Base-by-base conservation (phyloP, 768 basidiomycete genomes). In the Lentinula lateritia region DNA sequence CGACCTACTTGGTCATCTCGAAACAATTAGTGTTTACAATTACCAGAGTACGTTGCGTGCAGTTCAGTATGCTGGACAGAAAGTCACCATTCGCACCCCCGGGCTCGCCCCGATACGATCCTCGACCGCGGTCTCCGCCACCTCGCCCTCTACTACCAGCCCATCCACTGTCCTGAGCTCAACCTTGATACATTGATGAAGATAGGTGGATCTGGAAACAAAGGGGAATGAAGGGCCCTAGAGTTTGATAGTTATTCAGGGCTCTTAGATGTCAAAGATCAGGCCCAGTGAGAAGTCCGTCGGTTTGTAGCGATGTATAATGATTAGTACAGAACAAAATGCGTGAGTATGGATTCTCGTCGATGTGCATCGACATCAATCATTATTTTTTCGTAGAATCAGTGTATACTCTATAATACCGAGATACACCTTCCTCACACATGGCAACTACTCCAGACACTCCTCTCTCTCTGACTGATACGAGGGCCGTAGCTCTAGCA, bases 21-120 rank as follows among this genome's bases (percentile, higher is more conserved):
- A 75, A 74, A 5, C 67, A 71, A 55, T 74, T 74, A 1, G 72
- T 73, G 43, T 7, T 45, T 13, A 50, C 50, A 6, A 50, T 6
- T 15, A 23, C 50, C 28, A 6, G 20, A 2, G 23, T 20, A 23
- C 50, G 50, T 7, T 20, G 18, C 2, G 5, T 28, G 16, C 50
- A 28, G 28, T 50, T 50, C 28, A 50, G 28, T 12, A 7, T 1
- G 7, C 20, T 50, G 5, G 45, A 5, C 9, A 6, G 20, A 6
- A 20, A 46, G 45, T 28, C 28, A 13, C 20, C 28, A 8, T 28
- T 23, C 28, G 18, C 28, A 6, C 3, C 20, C 20, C 50, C 50
- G 2, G 12, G 45, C 7, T 8, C 9, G 2, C 45, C 10, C 16
- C 13, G 43, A n/a, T n/a, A 9, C 6, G 12, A 7, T 46, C 45